Percentiles rank a stretch among this genome's conserved stretches.
These are phyloP conservation scores for Trichosporon faecale DNA, from an alignment of 1,284 basidiomycete genomes.

Conservation along the genomic window DNA sequence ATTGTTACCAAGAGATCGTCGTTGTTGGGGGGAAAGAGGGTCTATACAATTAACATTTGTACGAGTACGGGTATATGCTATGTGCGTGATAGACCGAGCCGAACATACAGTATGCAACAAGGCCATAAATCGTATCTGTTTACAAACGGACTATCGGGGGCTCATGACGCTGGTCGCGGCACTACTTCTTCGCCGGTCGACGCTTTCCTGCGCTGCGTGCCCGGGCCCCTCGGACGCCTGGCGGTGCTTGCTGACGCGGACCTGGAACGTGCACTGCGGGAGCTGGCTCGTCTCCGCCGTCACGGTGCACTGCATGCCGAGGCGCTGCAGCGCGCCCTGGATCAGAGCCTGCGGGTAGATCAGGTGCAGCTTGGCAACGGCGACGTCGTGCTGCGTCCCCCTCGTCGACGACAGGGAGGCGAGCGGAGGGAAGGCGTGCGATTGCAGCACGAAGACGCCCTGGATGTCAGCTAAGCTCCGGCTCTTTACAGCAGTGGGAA, in stretches of 20 bases:
- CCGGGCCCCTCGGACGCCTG: constrained; percentile 2
- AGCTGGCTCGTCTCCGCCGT: constrained; percentile 71
- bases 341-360: constrained; percentile 76
- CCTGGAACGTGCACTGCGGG: constrained; percentile 66
- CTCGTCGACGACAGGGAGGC: constrained; percentile 66
- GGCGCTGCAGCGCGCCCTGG: constrained; percentile 69
- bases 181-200: constrained; percentile 1
- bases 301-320: constrained; percentile 73
- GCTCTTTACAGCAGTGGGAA: background rate
- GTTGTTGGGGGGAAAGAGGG: constrained; percentile 1
- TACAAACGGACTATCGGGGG: background rate
- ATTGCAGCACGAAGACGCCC: constrained; percentile 92
- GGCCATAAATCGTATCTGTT: background rate
- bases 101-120: background rate
- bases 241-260: constrained; percentile 30
- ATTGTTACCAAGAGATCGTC: constrained; percentile 3
- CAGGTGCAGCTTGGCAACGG: constrained; percentile 70
- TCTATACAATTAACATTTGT: constrained; percentile 9
- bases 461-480: constrained; percentile 40
- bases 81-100: constrained; percentile 9
- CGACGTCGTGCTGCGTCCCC: constrained; percentile 69
- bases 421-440: constrained; percentile 83
- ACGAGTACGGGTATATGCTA: constrained; percentile 6
- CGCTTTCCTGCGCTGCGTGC: background rate
- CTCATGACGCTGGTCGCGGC: background rate